Base-by-base conservation (phyloP, 169 alveolate genomes). In the Fabrea salina region DNA sequence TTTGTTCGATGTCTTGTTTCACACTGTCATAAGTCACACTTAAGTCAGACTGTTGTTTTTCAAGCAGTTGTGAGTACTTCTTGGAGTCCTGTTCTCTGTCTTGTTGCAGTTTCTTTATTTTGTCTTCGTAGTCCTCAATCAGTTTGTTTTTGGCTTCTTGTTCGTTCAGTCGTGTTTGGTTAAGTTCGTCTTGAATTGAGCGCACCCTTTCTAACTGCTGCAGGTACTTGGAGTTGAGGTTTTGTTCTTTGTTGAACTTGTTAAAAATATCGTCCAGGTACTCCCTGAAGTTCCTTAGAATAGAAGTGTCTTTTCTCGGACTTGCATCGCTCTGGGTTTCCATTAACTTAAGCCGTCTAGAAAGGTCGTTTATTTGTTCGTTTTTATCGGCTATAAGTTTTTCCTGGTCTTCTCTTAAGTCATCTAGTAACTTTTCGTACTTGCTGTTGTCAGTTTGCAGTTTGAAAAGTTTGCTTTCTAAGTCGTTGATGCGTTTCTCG, bases 71-170 rank as follows among this genome's bases (percentile, higher is more conserved):
- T 4, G 47, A 13, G 56, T 25, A 33, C 3, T 61, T 33, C 25
- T 61, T 61, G 2, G 47, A 16, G 8, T 16, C 25, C 8, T 16
- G 27, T 25, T 61, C 75, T 32, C 37, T 25, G 19, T 61, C 75
- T 11, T 16, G 22, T 3, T 32, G 27, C 11, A 33, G 30, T 54
- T 61, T n/a, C 5, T 33, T 16, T 16, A 61, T 11, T 4, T 61
- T 61, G 27, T 61, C 75, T 37, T 61, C 75, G 56, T 61, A 61
- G 2, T 61, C 75, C 27, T 61, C 75, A 11, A 61, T 61, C 11
- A 61, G 75, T 3, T 61, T 61, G 4, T 61, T 61, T 27, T 33
- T 61, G 56, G 11, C n/a, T 25, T 61, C 75, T 37, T 61, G 75
- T 4, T 61, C 75, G 1, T 25, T n/a, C 56, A 61, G 1, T 32